Conservation (phyloP, 805 yeast species). For the Cyberlindnera maclurae region DNA sequence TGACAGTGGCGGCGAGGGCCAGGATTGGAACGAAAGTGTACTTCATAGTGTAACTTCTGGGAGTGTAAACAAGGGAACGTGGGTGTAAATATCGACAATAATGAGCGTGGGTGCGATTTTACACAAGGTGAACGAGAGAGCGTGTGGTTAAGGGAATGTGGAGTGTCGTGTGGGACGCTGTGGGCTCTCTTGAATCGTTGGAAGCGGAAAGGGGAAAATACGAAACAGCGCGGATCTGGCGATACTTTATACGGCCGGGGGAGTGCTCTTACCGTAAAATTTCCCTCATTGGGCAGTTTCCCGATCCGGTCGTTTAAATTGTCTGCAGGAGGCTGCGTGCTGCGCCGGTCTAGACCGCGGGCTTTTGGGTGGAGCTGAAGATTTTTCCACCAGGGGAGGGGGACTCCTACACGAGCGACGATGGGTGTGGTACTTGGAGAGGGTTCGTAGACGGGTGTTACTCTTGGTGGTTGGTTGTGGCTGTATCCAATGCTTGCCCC, state of each 20-base stretch:
- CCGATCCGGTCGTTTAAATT: not conserved
- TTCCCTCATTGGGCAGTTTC: not conserved
- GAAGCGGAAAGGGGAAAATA: not conserved
- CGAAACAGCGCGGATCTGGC: constrained; percentile 1
- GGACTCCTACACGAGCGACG: too few relatives aligned
- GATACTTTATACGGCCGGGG: constrained; percentile 1
- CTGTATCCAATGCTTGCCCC: too few relatives aligned
- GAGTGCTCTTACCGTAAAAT: not conserved
- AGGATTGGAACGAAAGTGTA: constrained; percentile 25
- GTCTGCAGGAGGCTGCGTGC: not conserved
- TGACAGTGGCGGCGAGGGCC: constrained; percentile 23
- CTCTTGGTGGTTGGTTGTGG: too few relatives aligned
- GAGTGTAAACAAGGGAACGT: not conserved
- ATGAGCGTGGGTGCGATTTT: not conserved
- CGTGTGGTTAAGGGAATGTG: not conserved
- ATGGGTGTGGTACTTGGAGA: too few relatives aligned
- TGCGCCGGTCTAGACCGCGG: too few relatives aligned
- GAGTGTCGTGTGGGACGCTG: not conserved
- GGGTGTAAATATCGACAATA: not conserved
- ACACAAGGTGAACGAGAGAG: not conserved
- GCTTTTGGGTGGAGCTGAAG: too few relatives aligned
- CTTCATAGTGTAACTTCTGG: constrained; percentile 9
- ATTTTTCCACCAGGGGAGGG: too few relatives aligned
- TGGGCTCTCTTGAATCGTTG: not conserved
- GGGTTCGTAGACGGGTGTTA: too few relatives aligned